Evolutionary conservation across 2,329 filamentous ascomycete species (phyloP).

Genomic region (Sarocladium brachiariae): DNA sequence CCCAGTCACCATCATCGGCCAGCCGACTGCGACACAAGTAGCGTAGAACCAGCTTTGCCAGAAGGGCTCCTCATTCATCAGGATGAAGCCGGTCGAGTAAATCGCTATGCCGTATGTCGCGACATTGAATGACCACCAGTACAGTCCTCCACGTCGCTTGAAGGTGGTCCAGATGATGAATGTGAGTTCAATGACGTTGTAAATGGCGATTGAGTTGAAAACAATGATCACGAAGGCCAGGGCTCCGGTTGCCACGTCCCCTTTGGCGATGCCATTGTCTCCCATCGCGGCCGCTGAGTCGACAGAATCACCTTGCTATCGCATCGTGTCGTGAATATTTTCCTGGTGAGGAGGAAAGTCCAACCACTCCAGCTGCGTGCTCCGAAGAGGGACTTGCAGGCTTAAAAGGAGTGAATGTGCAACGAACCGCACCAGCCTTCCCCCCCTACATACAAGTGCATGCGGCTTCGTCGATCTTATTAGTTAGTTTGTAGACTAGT

Average conservation of each 20-base stretch:
- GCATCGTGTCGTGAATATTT: not conserved
- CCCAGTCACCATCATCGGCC: slow-evolving; percentile 49
- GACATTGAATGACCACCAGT: slow-evolving; percentile 32
- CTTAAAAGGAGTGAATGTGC: not conserved
- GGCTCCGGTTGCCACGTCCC: slow-evolving; percentile 4
- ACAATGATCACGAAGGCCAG: slow-evolving; percentile 18
- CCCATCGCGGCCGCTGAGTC: not conserved
- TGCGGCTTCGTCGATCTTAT: too few species aligned
- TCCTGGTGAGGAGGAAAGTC: not conserved
- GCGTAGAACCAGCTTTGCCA: slow-evolving; percentile 14
- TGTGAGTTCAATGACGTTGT: slow-evolving; percentile 29
- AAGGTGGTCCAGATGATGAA: slow-evolving; percentile 30
- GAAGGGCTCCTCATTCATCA: slow-evolving; percentile 26
- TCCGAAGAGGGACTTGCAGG: not conserved
- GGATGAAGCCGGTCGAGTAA: slow-evolving; percentile 37
- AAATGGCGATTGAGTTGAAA: slow-evolving; percentile 25
- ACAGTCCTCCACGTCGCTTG: slow-evolving; percentile 26
- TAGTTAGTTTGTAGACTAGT: not conserved
- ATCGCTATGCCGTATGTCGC: slow-evolving; percentile 27
- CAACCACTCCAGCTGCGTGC: not conserved
- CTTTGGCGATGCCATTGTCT: slow-evolving; percentile 7
- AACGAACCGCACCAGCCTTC: not conserved
- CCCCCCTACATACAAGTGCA: not conserved
- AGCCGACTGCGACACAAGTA: slow-evolving; percentile 19
- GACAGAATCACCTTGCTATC: not conserved